Evolutionary conservation across 139 green algal species (phyloP), one percentile per base, ranked within the genome.

Genomic region (Coelastrella sp.): DNA sequence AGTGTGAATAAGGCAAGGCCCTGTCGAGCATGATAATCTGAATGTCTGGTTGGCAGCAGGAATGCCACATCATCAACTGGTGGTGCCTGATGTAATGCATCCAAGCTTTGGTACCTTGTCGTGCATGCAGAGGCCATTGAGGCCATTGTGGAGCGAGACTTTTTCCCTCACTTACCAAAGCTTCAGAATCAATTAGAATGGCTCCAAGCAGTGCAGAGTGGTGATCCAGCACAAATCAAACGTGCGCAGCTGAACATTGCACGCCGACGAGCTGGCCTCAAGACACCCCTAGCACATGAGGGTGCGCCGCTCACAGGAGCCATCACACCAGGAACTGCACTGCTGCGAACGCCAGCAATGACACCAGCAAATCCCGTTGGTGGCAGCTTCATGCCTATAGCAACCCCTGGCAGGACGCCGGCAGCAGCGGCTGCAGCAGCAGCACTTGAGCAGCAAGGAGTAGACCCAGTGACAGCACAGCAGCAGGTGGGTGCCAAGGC

Each of bases 101-200:
- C 35, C 35, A 49, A 49, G 35, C 35, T 49, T 49, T 49, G 35
- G 35, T 49, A 49, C 35, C 35, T 49, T 76, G 15, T 35, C 63
- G 15, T 24, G 15, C n/a, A n/a, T 76, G 91, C 93, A 3, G 87
- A 92, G 25, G 90, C 85, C 12, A 86, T 99, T 7, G 97, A 98
- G 60, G 89, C 94, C 19, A 99, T 99, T 56, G 97, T 99, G 6
- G 95, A 99, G 92, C 90, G 97, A 0, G 97, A 99, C 93, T 99
- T 96, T 92, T 99, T 99, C 78, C 97, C 97, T 7, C 96, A 98
- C 84, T 72, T 99, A 6, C 93, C 95, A 11, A 95, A 96, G 82
- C 93, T 99, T 87, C 90, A 97, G 89, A 96, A 95, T 91, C 95
- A 97, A 92, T 92, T 99, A 58, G 96, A 97, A 49, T 98, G 96